Evolutionary conservation across 2,329 filamentous ascomycete genomes (phyloP).

Genomic region (Ceratocystis colombiana): DNA sequence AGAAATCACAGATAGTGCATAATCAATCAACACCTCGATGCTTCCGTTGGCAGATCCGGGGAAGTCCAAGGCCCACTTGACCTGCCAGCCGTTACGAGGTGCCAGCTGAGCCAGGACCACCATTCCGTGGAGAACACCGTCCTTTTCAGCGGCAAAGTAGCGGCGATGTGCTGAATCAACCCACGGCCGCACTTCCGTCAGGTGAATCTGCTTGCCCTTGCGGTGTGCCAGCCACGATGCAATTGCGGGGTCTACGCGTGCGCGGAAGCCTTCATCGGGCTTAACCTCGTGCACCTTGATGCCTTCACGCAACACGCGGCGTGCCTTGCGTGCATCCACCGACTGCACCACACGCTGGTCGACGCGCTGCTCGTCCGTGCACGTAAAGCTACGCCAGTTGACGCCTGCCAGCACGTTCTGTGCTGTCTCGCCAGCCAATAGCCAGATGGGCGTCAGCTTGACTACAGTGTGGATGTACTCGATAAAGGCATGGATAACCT

Average conservation of each 20-base stretch:
- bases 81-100: constrained; percentile 76
- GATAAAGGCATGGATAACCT: constrained; percentile 64
- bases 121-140: constrained; percentile 63
- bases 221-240: constrained; percentile 69
- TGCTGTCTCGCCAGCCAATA: constrained; percentile 68
- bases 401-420: constrained; percentile 73
- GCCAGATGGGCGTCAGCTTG: constrained; percentile 71
- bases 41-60: constrained; percentile 74
- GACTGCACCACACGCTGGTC: constrained; percentile 54
- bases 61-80: constrained; percentile 95
- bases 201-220: constrained; percentile 75
- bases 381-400: constrained; percentile 80
- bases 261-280: constrained; percentile 56
- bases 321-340: constrained; percentile 59
- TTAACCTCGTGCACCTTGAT: constrained; percentile 67
- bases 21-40: constrained; percentile 72
- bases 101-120: constrained; percentile 76
- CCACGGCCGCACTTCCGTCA: constrained; percentile 86
- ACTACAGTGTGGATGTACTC: constrained; percentile 61
- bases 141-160: constrained; percentile 71
- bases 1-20: constrained; percentile 47
- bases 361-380: constrained; percentile 79
- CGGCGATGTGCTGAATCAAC: constrained; percentile 71
- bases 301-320: constrained; percentile 71
- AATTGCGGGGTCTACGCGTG: constrained; percentile 62